Percentiles rank a stretch among this genome's conserved stretches.
Conservation (phyloP, 176 grass and related monocot genomes). For the Leersia perrieri region DNA sequence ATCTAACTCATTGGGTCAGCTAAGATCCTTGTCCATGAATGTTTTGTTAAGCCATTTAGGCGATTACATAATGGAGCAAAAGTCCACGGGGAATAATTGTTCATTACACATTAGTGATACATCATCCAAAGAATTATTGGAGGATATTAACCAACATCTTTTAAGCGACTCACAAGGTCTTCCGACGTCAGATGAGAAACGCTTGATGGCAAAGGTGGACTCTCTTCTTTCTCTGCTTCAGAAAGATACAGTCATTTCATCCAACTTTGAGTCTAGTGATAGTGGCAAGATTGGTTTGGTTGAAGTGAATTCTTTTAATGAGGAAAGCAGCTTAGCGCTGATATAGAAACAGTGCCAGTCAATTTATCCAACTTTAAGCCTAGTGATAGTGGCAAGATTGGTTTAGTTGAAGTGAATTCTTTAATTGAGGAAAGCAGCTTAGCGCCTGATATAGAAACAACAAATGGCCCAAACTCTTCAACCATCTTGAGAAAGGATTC, state of each 20-base stretch:
- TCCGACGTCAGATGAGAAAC: constrained; percentile 46
- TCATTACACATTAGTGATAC: constrained; percentile 16
- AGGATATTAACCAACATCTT: constrained; percentile 53
- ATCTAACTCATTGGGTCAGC: constrained; percentile 21
- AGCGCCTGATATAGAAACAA: neutral
- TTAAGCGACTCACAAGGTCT: constrained; percentile 52
- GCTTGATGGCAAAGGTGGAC: constrained; percentile 51
- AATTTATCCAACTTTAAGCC: neutral
- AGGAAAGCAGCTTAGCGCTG: constrained; percentile 27
- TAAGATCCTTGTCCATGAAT: constrained; percentile 51
- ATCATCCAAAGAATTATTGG: constrained; percentile 41
- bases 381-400: neutral
- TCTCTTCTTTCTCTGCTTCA: constrained; percentile 56
- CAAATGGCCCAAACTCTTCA: neutral
- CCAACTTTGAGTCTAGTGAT: neutral
- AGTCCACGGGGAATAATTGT: neutral
- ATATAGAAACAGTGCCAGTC: no score
- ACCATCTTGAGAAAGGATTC: constrained; percentile 53
- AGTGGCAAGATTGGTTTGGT: neutral
- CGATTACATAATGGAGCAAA: constrained; percentile 44
- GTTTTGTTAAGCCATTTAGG: constrained; percentile 59
- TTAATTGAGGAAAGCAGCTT: constrained; percentile 34
- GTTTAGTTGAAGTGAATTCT: constrained; percentile 17
- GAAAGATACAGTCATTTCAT: constrained; percentile 11
- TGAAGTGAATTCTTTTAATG: constrained; percentile 32